Evolutionary conservation across 352 stramenopile species (phyloP).

Genomic region (Phytopythium vexans): DNA sequence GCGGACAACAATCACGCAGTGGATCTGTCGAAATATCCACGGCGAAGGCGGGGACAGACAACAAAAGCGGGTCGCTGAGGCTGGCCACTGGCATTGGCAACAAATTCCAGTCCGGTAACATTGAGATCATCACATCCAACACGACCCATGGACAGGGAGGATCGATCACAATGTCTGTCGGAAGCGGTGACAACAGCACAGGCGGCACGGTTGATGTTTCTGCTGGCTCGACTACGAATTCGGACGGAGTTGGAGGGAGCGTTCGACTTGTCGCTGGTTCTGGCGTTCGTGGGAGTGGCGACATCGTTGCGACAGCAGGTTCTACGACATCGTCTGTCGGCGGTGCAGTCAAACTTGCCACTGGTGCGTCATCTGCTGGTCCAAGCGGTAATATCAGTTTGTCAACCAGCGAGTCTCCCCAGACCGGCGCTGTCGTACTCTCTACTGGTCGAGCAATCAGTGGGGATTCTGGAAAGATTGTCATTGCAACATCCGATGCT

Average conservation of each 20-base stretch:
- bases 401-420: neutral
- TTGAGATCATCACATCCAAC: neutral
- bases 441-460: constrained; percentile 17
- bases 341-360: neutral
- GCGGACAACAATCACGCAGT: too few species aligned
- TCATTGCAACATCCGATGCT: constrained; percentile 17
- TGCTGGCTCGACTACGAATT: constrained; percentile 1
- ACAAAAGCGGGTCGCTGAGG: neutral
- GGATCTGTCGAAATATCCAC: neutral
- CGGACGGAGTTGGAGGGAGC: neutral
- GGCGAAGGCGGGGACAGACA: neutral
- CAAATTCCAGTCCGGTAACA: neutral
- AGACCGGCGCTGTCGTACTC: constrained; percentile 18
- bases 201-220: neutral
- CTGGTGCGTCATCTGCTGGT: neutral
- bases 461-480: constrained; percentile 19
- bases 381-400: neutral
- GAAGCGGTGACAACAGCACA: neutral
- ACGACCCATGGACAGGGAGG: neutral
- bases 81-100: neutral
- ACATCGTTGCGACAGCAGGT: neutral
- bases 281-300: neutral
- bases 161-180: neutral
- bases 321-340: neutral
- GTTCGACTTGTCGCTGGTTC: neutral